Evolutionary conservation across 306 rosid species (phyloP).

Genomic region (Styphnolobium japonicum): DNA sequence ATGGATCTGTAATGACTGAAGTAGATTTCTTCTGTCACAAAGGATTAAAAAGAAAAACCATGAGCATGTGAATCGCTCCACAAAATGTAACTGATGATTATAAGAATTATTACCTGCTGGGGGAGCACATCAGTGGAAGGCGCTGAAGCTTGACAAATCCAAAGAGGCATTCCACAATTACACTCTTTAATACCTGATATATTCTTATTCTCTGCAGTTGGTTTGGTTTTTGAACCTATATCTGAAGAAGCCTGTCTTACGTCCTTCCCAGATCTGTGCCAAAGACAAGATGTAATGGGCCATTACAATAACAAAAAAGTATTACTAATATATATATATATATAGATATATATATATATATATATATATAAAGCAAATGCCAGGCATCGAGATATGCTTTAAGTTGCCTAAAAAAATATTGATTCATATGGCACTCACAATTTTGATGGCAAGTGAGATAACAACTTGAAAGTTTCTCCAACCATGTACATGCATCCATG

Average conservation of each 20-base stretch:
- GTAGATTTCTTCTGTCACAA: constrained; percentile 49
- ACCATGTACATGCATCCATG: neutral
- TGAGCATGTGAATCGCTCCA: constrained; percentile 14
- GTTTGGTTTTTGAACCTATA: constrained; percentile 40
- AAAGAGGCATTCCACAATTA: constrained; percentile 98
- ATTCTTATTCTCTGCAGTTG: constrained; percentile 42
- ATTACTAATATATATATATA: no score
- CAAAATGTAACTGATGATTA: neutral
- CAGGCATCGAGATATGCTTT: neutral
- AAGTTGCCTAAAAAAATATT: neutral
- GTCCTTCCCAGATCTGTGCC: constrained; percentile 55
- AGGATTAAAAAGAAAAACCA: constrained; percentile 5
- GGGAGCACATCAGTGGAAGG: constrained; percentile 50
- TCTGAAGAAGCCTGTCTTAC: constrained; percentile 41
- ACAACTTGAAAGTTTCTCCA: constrained; percentile 4
- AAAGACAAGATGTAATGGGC: constrained; percentile 22
- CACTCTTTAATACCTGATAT: constrained; percentile 52
- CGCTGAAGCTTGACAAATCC: constrained; percentile 83
- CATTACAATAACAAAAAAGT: neutral
- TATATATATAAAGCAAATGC: neutral
- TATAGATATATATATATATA: no score
- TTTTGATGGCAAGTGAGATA: neutral
- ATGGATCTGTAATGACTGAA: constrained; percentile 44
- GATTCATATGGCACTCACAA: neutral
- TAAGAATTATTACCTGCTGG: constrained; percentile 49